These are phyloP conservation scores for Plasmodium yoelii DNA, from an alignment of 169 alveolate species.

Conservation along the genomic window DNA sequence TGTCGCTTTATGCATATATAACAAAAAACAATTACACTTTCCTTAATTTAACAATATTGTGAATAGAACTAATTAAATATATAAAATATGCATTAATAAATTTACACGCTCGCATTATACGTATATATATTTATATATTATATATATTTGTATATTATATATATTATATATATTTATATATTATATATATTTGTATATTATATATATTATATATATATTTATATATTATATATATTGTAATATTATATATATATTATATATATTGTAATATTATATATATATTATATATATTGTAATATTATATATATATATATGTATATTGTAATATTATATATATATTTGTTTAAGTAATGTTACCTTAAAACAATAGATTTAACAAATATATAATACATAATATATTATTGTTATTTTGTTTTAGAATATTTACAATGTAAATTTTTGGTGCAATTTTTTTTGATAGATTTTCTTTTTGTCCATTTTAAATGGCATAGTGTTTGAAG, in stretches of 20 bases:
- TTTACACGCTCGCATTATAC: not conserved
- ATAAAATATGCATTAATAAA: not conserved
- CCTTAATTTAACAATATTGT: not conserved
- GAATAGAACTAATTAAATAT: not conserved
- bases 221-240: no score
- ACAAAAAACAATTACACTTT: not conserved
- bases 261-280: no score
- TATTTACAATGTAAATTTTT: conserved; percentile 1
- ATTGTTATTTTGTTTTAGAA: not conserved
- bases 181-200: no score
- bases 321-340: not conserved
- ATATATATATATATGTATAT: conserved; percentile 1
- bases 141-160: not conserved
- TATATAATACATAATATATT: not conserved
- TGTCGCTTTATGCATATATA: not conserved
- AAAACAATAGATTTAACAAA: not conserved
- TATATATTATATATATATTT: no score
- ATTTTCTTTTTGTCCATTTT: conserved; percentile 14
- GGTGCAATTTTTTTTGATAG: conserved; percentile 9
- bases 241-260: no score
- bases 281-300: not conserved
- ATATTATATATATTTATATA: no score
- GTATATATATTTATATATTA: not conserved
- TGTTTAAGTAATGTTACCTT: not conserved
- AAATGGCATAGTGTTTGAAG: conserved; percentile 10